A percentile compares a stretch with the other conserved stretches of the same genome.
These are phyloP conservation scores for Aspergillus calidoustus DNA, from an alignment of 2,329 filamentous ascomycete species.

Conservation along the genomic window DNA sequence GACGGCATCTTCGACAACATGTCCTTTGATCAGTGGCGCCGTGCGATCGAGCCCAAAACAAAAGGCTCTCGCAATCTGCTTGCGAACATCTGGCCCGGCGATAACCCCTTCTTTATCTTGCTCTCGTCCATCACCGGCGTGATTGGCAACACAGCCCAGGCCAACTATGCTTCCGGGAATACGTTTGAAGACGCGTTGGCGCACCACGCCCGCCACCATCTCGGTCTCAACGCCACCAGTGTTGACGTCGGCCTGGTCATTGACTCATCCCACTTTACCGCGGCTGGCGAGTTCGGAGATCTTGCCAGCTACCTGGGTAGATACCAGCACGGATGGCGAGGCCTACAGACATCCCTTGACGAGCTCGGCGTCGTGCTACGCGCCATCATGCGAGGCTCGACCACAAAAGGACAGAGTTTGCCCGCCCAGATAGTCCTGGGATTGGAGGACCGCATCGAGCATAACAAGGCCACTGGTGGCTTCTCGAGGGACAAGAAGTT, in stretches of 20 bases:
- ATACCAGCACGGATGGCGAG: no score
- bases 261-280: no score
- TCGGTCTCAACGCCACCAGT: no score
- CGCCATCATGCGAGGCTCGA: background rate
- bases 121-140: slow-evolving; percentile 55
- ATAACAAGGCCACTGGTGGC: no score
- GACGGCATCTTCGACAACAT: slow-evolving; percentile 31
- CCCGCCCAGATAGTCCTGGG: no score
- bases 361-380: background rate
- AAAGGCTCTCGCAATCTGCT: slow-evolving; percentile 26
- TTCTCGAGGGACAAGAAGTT: background rate
- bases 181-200: slow-evolving; percentile 39
- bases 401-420: no score
- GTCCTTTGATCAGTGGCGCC: slow-evolving; percentile 16
- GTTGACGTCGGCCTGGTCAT: no score
- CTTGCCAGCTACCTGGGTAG: no score
- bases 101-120: slow-evolving; percentile 65
- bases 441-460: background rate
- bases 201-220: background rate
- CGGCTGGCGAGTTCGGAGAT: no score
- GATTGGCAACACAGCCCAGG: slow-evolving; percentile 33
- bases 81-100: slow-evolving; percentile 35
- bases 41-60: no score
- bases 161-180: slow-evolving; percentile 40
- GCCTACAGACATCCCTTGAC: background rate